Conservation (phyloP, 148 eudicot genomes). For the Chenopodium berlandieri region DNA sequence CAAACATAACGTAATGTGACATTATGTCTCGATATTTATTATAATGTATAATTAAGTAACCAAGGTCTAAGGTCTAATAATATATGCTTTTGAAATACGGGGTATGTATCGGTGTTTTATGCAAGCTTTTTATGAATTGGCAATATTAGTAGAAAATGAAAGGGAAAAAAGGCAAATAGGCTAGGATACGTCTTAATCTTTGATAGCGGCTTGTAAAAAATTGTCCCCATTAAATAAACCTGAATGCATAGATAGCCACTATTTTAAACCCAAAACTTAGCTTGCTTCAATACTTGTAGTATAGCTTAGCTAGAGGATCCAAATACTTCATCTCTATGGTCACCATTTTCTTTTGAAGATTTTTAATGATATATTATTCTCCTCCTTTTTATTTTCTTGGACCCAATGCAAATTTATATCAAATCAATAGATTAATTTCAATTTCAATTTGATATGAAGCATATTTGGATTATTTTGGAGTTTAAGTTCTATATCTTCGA, state of each 20-base stretch:
- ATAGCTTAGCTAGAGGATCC: too few species aligned
- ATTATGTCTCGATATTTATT: neutral
- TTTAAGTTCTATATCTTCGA: too few species aligned
- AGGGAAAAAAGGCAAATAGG: neutral
- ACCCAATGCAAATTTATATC: too few species aligned
- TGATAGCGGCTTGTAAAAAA: slow-evolving; percentile 12
- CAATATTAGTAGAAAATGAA: slow-evolving; percentile 6
- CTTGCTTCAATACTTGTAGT: neutral
- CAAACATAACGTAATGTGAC: neutral
- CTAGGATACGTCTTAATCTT: slow-evolving; percentile 18
- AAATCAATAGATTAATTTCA: too few species aligned
- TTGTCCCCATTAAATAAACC: slow-evolving; percentile 7
- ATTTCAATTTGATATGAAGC: too few species aligned
- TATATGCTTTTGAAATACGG: slow-evolving; percentile 8
- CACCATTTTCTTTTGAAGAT: slow-evolving; percentile 17
- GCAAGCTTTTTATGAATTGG: neutral
- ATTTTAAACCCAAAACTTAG: slow-evolving; percentile 1
- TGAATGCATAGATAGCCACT: slow-evolving; percentile 19
- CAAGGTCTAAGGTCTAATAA: neutral
- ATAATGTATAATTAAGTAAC: too few species aligned
- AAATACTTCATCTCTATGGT: neutral
- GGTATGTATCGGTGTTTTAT: slow-evolving; percentile 15
- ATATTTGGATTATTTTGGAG: too few species aligned
- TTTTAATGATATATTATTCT: neutral
- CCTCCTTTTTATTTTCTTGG: neutral